Evolutionary conservation across 192 early-diverging fungal species (phyloP).

Genomic region (Coemansia sp.): DNA sequence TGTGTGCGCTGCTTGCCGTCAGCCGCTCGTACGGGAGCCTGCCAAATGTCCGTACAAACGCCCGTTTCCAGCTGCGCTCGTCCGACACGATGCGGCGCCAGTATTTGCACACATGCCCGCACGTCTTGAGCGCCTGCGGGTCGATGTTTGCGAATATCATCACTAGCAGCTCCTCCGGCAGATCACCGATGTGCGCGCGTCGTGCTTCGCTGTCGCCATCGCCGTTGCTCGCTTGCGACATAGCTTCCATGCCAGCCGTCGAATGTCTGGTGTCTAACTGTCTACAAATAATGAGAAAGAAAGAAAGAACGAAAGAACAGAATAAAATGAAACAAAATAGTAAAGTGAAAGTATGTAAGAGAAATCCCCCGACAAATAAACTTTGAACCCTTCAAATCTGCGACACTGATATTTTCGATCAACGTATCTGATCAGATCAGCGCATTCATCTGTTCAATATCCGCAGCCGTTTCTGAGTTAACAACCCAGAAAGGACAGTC

Average conservation of each 20-base stretch:
- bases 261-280: no score
- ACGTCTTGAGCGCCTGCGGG: slow-evolving; percentile 15
- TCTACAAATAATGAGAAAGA: no score
- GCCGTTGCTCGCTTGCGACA: neutral
- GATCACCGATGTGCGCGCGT: neutral
- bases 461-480: no score
- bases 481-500: no score
- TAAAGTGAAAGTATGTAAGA: no score
- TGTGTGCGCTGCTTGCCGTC: slow-evolving; percentile 2
- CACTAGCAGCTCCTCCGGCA: slow-evolving; percentile 35
- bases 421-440: no score
- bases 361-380: no score
- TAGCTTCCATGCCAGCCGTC: neutral
- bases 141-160: slow-evolving; percentile 25
- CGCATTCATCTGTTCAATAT: no score
- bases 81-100: slow-evolving; percentile 29
- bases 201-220: neutral
- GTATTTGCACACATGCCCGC: slow-evolving; percentile 17
- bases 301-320: no score
- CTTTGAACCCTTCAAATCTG: no score
- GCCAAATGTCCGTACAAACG: slow-evolving; percentile 13
- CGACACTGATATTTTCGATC: no score
- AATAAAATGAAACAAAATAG: no score
- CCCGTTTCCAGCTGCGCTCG: slow-evolving; percentile 44
- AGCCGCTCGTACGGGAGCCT: slow-evolving; percentile 25